Evolutionary conservation across 2,329 filamentous ascomycete species (phyloP).

Genomic region (Aspergillus floridensis): DNA sequence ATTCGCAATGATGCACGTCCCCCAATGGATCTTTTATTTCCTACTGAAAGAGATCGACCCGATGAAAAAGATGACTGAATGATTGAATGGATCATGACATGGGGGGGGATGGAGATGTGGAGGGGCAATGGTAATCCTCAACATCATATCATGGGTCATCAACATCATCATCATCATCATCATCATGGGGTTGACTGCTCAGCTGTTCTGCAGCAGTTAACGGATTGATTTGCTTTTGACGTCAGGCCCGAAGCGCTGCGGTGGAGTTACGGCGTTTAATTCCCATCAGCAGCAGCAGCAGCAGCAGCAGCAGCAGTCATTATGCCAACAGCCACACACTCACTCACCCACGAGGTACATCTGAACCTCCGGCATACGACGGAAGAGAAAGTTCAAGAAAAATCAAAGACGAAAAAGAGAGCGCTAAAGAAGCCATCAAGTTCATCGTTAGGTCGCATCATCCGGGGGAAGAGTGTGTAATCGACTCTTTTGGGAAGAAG

Average conservation of each 20-base stretch:
- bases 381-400: background rate
- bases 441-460: background rate
- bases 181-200: background rate
- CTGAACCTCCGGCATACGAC: background rate
- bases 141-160: background rate
- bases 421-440: background rate
- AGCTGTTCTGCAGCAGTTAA: background rate
- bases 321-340: background rate
- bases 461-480: background rate
- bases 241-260: slow-evolving; percentile 18
- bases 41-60: background rate
- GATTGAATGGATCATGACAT: background rate
- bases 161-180: background rate
- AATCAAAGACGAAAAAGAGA: background rate
- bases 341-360: background rate
- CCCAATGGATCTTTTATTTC: background rate
- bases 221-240: slow-evolving; percentile 14
- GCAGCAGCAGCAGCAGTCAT: no score
- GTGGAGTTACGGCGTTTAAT: slow-evolving; percentile 15
- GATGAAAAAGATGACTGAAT: background rate
- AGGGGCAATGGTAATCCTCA: background rate
- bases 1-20: background rate
- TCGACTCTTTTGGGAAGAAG: background rate
- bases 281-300: background rate
- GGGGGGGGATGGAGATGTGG: background rate